These are phyloP conservation scores for Tuber magnatum DNA, from an alignment of 495 filamentous ascomycete species.

Conservation along the genomic window DNA sequence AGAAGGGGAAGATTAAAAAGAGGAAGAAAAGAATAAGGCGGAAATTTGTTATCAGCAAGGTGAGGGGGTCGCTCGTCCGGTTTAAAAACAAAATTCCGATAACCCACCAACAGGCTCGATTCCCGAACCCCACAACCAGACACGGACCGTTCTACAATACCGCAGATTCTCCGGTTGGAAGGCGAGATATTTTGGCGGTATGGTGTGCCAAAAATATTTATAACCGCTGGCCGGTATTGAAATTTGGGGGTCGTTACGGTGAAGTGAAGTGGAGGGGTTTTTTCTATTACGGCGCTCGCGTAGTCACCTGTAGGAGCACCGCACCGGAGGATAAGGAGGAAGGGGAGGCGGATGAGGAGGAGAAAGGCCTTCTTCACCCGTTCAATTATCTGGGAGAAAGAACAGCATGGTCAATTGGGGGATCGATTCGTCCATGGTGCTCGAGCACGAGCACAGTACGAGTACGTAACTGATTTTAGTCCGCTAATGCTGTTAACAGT, in stretches of 20 bases:
- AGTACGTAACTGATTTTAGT: not conserved
- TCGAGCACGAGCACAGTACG: not conserved
- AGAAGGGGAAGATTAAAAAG: conserved; percentile 8
- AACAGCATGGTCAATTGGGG: not conserved
- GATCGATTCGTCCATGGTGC: not conserved
- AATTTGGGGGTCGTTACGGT: not conserved
- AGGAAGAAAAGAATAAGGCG: conserved; percentile 8
- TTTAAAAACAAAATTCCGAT: conserved; percentile 4
- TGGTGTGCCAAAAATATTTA: conserved; percentile 1
- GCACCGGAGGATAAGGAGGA: not conserved
- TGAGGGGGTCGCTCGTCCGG: not conserved
- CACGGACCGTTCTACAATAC: not conserved
- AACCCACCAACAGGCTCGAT: conserved; percentile 5
- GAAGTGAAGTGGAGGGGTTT: not conserved
- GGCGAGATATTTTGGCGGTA: not conserved
- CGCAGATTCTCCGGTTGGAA: not conserved
- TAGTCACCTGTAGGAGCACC: not conserved
- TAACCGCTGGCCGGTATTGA: not conserved
- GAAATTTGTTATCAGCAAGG: not conserved
- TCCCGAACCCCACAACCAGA: not conserved
- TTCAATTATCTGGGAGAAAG: not conserved
- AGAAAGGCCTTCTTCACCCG: not conserved
- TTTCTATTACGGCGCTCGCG: not conserved
- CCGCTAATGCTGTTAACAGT: not conserved
- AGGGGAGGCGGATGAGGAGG: not conserved